Evolutionary conservation across 345 rosid species (phyloP).

Genomic region (Citrus reticulata): DNA sequence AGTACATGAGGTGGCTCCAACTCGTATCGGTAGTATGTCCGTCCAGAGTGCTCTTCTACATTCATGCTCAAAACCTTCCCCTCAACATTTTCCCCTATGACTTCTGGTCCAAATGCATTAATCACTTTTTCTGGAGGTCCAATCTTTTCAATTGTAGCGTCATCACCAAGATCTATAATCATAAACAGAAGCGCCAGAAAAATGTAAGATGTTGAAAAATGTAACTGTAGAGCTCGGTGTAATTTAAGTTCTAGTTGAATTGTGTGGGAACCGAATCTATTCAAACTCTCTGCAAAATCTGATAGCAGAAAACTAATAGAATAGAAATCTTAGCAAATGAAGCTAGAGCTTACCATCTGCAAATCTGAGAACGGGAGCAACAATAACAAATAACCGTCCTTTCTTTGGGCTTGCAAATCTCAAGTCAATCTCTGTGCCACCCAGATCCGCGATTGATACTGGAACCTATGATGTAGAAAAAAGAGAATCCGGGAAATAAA

Average conservation of each 20-base stretch:
- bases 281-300: neutral
- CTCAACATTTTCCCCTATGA: conserved; percentile 82
- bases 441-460: conserved; percentile 92
- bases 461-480: conserved; percentile 58
- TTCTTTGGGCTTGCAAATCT: conserved; percentile 82
- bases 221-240: neutral
- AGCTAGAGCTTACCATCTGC: conserved; percentile 60
- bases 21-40: conserved; percentile 78
- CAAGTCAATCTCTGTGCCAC: conserved; percentile 94
- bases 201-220: neutral
- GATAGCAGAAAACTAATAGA: neutral
- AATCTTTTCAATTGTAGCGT: conserved; percentile 69
- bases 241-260: neutral
- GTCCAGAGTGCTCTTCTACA: conserved; percentile 65
- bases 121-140: conserved; percentile 92
- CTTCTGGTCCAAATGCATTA: conserved; percentile 94
- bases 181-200: neutral
- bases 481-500: neutral
- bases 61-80: conserved; percentile 76
- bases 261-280: neutral
- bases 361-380: conserved; percentile 93
- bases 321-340: neutral
- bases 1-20: conserved; percentile 90
- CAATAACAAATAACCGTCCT: conserved; percentile 79
- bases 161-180: conserved; percentile 55